These are phyloP conservation scores for Trametes pubescens DNA, from an alignment of 1,284 basidiomycete species.

Conservation along the genomic window DNA sequence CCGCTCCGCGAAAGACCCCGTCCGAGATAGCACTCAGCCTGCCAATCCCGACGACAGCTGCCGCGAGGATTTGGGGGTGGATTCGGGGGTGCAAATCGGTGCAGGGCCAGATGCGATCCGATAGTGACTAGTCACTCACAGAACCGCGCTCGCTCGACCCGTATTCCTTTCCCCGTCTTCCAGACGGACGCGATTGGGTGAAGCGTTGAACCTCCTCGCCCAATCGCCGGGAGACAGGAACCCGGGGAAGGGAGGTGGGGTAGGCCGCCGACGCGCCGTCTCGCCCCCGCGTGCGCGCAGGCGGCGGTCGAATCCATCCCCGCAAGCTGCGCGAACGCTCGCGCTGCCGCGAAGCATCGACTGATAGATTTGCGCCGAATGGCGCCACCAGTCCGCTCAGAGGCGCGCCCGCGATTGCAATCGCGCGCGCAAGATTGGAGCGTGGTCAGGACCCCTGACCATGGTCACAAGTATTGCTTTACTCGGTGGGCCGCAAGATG, in stretches of 20 bases:
- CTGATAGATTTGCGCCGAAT: conserved; percentile 18
- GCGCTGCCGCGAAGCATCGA: conserved; percentile 30
- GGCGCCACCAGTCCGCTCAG: conserved; percentile 18
- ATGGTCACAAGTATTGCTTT: no score
- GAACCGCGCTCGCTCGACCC: conserved; percentile 15
- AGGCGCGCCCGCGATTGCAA: conserved; percentile 16
- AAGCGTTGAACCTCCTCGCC: conserved; percentile 12
- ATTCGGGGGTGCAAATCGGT: conserved; percentile 34
- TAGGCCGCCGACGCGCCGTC: not conserved
- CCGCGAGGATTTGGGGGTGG: conserved; percentile 32
- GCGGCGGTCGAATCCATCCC: not conserved
- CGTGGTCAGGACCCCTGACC: not conserved
- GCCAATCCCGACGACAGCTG: conserved; percentile 22
- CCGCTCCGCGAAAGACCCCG: conserved; percentile 1
- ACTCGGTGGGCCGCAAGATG: no score
- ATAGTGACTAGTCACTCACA: conserved; percentile 32
- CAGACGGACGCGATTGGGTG: conserved; percentile 19
- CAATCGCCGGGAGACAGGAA: conserved; percentile 2
- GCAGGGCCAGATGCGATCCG: conserved; percentile 34
- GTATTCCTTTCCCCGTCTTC: conserved; percentile 8
- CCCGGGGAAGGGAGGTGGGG: conserved; percentile 3
- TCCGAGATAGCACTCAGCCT: conserved; percentile 15
- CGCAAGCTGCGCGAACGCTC: not conserved
- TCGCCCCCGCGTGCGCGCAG: not conserved
- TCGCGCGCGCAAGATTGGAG: conserved; percentile 23